phyloP scores from a whole-genome alignment of 2,329 filamentous ascomycete species.

The Zymoseptoria passerinii region DNA sequence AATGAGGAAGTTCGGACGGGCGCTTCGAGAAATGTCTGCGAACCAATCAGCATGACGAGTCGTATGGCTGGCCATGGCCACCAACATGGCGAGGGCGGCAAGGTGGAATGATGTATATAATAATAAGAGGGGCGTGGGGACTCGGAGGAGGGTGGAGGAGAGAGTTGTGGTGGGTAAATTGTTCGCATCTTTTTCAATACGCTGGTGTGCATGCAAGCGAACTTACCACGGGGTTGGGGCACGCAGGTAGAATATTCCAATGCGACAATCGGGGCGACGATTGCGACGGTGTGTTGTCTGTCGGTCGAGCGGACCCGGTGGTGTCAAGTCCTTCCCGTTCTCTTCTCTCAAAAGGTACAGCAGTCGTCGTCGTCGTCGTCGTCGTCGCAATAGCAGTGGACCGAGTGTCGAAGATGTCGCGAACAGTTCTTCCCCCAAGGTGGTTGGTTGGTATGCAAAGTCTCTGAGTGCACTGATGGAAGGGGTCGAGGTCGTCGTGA shows the following conservation, averaged over 20 bases:
- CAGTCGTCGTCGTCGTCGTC: not conserved
- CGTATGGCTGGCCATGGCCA: conserved; percentile 20
- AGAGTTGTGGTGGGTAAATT: not conserved
- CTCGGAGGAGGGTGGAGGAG: not conserved
- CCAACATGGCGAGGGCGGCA: conserved; percentile 12
- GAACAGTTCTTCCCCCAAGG: no score
- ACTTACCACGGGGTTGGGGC: conserved; percentile 4
- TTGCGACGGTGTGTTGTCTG: not conserved
- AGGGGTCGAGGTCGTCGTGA: no score
- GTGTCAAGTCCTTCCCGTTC: not conserved
- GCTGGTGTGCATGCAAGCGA: conserved; percentile 3
- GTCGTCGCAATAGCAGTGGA: not conserved
- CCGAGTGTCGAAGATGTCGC: not conserved
- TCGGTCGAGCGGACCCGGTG: not conserved
- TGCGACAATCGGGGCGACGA: not conserved
- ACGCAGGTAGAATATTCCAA: conserved; percentile 1
- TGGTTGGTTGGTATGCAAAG: no score
- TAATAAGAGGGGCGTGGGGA: conserved; percentile 8
- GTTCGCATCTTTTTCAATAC: conserved; percentile 2
- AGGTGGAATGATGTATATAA: conserved; percentile 2
- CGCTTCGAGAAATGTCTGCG: conserved; percentile 5
- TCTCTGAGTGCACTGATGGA: no score
- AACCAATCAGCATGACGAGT: conserved; percentile 14
- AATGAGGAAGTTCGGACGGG: conserved; percentile 10
- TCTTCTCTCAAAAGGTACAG: not conserved